Base-by-base conservation (phyloP, 1,284 basidiomycete species). In the Wolfiporia cocos region DNA sequence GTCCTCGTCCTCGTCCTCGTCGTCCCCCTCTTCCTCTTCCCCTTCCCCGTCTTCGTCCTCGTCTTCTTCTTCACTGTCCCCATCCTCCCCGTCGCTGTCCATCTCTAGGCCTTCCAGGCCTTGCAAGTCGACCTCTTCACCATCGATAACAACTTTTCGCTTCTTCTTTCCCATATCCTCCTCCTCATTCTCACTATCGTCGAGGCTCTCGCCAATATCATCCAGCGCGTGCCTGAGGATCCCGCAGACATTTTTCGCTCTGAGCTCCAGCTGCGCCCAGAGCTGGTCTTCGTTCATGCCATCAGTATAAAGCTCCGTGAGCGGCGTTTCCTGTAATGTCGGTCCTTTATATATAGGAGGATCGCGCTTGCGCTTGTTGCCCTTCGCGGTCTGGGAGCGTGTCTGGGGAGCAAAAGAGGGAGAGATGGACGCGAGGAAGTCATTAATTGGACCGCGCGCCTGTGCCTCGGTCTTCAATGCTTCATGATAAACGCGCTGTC, bases 241-340 rank as follows among this genome's bases (percentile, higher is more conserved):
- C 39, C 76, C 71, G 49, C 85, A 87, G 19, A 89, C 63, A 41
- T 69, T 76, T 49, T 78, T 75, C 20, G 81, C 67, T 36, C 87
- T 71, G 37, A 95, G 68, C 57, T 96, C 93, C 39, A 95, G 63
- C 64, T 96, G 95, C 36, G 85, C 81, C 95, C 95, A 99, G 20
- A 98, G 70, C 62, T 96, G 93, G 44, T 91, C 88, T 18, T 79
- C 74, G 52, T 83, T 82, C 78, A 96, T 85, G n/a, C 76, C 84
- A n/a, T 91, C 80, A 10, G 82, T 71, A 46, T 83, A 86, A 17
- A 98, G 75, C 39, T 77, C 76, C 2, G 76, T 66, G 3, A 97
- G 66, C 3, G 92, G 91, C 0, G 93, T 95, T 36, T 73, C 70
- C 33, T 75, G 65, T 37, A 90, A 72, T 15, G 69, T 53, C 30